Percentiles rank a stretch among this genome's conserved stretches.
These are phyloP conservation scores for Myriosclerotinia scirpicola DNA, from an alignment of 2,329 filamentous ascomycete genomes.

Conservation along the genomic window DNA sequence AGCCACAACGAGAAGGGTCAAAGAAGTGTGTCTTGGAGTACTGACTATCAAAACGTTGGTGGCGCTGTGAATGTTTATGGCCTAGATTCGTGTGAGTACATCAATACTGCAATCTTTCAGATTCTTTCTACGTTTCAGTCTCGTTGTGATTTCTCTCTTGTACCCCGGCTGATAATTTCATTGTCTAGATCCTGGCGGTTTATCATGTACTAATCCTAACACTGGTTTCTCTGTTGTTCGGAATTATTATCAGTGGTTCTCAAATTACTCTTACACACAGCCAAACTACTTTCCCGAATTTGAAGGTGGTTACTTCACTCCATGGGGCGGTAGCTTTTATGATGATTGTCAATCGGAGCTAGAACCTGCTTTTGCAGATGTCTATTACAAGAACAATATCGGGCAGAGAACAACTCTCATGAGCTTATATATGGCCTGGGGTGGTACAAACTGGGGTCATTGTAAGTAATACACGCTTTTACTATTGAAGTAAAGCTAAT, in stretches of 20 bases:
- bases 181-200: slow-evolving; percentile 44
- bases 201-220: slow-evolving; percentile 51
- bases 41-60: slow-evolving; percentile 56
- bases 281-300: slow-evolving; percentile 55
- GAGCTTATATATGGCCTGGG: slow-evolving; percentile 54
- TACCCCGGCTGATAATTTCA: background rate
- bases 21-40: slow-evolving; percentile 52
- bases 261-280: slow-evolving; percentile 55
- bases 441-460: slow-evolving; percentile 58
- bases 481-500: slow-evolving; percentile 7
- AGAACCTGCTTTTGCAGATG: slow-evolving; percentile 50
- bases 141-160: background rate
- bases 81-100: slow-evolving; percentile 43
- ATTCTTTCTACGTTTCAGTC: background rate
- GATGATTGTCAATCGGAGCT: slow-evolving; percentile 51
- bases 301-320: slow-evolving; percentile 54
- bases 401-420: slow-evolving; percentile 51
- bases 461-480: slow-evolving; percentile 35
- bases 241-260: slow-evolving; percentile 58
- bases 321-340: slow-evolving; percentile 54
- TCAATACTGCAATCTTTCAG: no score
- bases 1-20: slow-evolving; percentile 54
- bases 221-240: slow-evolving; percentile 51
- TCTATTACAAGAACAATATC: slow-evolving; percentile 58
- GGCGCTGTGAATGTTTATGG: slow-evolving; percentile 54